phyloP scores from a whole-genome alignment of 352 stramenopile species.

The Phytophthora citricola region DNA sequence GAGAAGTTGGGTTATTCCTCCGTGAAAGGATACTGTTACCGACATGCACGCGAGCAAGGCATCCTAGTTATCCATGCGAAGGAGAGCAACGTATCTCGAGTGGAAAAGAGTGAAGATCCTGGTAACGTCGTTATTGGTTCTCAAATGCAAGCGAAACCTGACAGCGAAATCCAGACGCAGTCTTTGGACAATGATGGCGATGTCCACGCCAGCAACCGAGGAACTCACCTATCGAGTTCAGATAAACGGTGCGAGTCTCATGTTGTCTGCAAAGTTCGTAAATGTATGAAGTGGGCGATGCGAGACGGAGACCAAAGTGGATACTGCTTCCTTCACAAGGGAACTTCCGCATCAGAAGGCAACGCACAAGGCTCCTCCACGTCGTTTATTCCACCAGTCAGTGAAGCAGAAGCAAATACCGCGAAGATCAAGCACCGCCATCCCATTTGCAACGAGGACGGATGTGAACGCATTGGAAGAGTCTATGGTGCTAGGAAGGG shows the following conservation, averaged over 20 bases:
- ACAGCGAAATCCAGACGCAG: background rate
- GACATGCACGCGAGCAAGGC: background rate
- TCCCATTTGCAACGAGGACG: too few species aligned
- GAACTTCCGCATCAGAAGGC: background rate
- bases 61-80: background rate
- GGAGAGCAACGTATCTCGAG: background rate
- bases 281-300: conserved; percentile 4
- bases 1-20: background rate
- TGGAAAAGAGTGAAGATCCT: background rate
- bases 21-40: background rate
- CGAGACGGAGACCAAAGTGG: background rate
- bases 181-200: background rate
- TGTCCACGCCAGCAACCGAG: background rate
- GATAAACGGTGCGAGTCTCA: background rate
- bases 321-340: background rate
- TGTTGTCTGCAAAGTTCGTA: background rate
- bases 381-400: too few species aligned
- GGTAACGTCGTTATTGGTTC: background rate
- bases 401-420: too few species aligned
- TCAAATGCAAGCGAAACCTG: background rate
- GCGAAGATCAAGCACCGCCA: too few species aligned
- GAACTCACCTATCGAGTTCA: background rate
- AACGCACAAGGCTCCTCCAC: too few species aligned
- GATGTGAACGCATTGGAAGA: background rate
- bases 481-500: background rate